These are phyloP conservation scores for Lunasporangiospora selenospora DNA, from an alignment of 192 early-diverging fungal genomes.

Conservation along the genomic window DNA sequence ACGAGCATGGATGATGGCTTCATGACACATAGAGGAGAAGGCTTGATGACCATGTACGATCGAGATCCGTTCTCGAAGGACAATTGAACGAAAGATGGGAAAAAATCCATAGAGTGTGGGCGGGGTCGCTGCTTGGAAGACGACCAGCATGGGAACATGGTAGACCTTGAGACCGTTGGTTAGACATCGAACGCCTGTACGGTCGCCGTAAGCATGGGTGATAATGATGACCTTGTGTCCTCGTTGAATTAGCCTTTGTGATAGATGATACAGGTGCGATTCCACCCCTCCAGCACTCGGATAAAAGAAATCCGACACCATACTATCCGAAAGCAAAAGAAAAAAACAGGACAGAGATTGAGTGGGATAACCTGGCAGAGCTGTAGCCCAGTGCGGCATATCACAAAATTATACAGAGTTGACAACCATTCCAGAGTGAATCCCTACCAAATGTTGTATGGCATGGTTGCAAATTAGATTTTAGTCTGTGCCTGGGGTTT, in stretches of 20 bases:
- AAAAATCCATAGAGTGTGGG: slow-evolving; percentile 93
- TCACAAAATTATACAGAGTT: too few species aligned
- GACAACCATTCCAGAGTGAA: too few species aligned
- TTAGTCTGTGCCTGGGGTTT: too few species aligned
- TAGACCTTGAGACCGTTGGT: slow-evolving; percentile 96
- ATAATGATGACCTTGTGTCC: slow-evolving; percentile 97
- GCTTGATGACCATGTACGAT: slow-evolving; percentile 98
- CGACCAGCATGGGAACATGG: slow-evolving; percentile 85
- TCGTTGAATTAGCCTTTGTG: slow-evolving; percentile 85
- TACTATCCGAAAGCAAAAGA: slow-evolving; percentile 52
- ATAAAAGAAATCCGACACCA: slow-evolving; percentile 98
- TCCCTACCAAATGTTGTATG: slow-evolving; percentile 44
- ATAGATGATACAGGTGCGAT: slow-evolving; percentile 90
- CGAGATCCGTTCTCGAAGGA: slow-evolving; percentile 89
- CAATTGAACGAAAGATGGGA: slow-evolving; percentile 90
- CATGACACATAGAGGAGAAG: slow-evolving; percentile 93
- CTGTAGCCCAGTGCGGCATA: too few species aligned
- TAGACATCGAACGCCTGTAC: slow-evolving; percentile 89
- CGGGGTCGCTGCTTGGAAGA: slow-evolving; percentile 87
- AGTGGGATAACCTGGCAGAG: too few species aligned
- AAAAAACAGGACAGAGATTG: too few species aligned
- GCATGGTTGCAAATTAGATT: slow-evolving; percentile 34
- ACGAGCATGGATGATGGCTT: slow-evolving; percentile 93
- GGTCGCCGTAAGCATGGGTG: slow-evolving; percentile 87
- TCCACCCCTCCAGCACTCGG: slow-evolving; percentile 98